These are phyloP conservation scores for Epichloe sp. DNA, from an alignment of 2,329 filamentous ascomycete species.

Conservation along the genomic window DNA sequence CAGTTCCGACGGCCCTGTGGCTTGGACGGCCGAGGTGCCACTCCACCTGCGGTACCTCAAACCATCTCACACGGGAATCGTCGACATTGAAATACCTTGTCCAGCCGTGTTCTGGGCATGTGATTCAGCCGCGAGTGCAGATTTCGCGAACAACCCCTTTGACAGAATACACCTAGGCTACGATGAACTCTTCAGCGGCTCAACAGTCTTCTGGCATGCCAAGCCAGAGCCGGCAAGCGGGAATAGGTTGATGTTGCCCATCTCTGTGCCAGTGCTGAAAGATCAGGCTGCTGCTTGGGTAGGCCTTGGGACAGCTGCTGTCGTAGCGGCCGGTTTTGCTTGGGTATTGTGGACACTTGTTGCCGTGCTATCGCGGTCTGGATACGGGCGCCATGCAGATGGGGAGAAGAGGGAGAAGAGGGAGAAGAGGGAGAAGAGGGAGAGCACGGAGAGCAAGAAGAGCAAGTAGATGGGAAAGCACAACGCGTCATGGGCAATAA, in stretches of 20 bases:
- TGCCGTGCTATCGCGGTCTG: constrained; percentile 4
- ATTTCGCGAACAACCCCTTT: constrained; percentile 70
- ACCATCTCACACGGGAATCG: constrained; percentile 43
- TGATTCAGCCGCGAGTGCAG: constrained; percentile 47
- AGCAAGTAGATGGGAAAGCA: background rate
- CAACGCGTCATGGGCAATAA: background rate
- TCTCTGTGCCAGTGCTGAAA: constrained; percentile 55
- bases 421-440: background rate
- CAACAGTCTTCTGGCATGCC: constrained; percentile 75
- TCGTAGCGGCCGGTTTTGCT: constrained; percentile 50
- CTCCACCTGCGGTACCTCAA: constrained; percentile 75
- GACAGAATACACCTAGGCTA: constrained; percentile 77
- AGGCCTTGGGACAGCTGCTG: constrained; percentile 41
- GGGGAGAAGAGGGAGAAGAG: background rate
- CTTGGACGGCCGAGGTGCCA: constrained; percentile 60
- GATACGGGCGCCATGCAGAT: background rate
- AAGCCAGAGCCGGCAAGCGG: constrained; percentile 31
- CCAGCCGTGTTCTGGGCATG: constrained; percentile 90
- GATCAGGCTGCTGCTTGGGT: constrained; percentile 34
- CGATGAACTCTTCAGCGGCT: constrained; percentile 62
- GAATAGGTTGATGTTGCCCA: constrained; percentile 34
- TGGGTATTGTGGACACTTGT: constrained; percentile 54
- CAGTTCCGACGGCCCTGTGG: constrained; percentile 18
- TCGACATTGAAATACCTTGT: constrained; percentile 53
- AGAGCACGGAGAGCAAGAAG: constrained; percentile 2